Conservation (phyloP, 768 basidiomycete genomes). For the Boletus rubescentipes region DNA sequence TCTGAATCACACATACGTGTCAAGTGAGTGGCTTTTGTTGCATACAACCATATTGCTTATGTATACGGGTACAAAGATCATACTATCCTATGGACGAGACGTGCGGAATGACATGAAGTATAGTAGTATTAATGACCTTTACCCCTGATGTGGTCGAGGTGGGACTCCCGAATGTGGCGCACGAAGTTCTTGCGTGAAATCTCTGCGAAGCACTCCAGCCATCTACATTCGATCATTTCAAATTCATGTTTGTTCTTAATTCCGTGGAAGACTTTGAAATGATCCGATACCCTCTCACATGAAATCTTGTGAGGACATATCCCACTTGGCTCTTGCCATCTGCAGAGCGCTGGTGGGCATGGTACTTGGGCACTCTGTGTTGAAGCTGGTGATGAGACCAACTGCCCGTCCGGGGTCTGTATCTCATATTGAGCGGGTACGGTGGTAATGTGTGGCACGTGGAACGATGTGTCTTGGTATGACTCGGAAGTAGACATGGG, state of each 20-base stretch:
- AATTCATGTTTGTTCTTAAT: not conserved
- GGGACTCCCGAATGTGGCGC: not conserved
- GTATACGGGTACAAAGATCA: too few species aligned
- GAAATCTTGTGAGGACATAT: not conserved
- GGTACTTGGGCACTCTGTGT: not conserved
- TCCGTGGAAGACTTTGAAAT: not conserved
- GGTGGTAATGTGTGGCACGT: not conserved
- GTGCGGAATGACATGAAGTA: not conserved
- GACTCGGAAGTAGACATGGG: too few species aligned
- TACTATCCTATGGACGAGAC: not conserved
- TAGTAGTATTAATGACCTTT: not conserved
- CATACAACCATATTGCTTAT: too few species aligned
- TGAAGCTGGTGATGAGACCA: not conserved
- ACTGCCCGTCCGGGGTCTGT: not conserved
- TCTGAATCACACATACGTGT: too few species aligned
- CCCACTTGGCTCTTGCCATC: not conserved
- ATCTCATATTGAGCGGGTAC: not conserved
- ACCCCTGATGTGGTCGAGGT: not conserved
- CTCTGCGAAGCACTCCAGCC: not conserved
- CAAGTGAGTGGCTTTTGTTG: too few species aligned
- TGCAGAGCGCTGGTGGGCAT: not conserved
- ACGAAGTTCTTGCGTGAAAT: not conserved
- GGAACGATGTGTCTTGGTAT: too few species aligned
- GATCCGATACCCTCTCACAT: not conserved
- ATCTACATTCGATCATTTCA: not conserved